These are phyloP conservation scores for Akanthomyces lecanii DNA, from an alignment of 2,329 filamentous ascomycete genomes.

Conservation along the genomic window DNA sequence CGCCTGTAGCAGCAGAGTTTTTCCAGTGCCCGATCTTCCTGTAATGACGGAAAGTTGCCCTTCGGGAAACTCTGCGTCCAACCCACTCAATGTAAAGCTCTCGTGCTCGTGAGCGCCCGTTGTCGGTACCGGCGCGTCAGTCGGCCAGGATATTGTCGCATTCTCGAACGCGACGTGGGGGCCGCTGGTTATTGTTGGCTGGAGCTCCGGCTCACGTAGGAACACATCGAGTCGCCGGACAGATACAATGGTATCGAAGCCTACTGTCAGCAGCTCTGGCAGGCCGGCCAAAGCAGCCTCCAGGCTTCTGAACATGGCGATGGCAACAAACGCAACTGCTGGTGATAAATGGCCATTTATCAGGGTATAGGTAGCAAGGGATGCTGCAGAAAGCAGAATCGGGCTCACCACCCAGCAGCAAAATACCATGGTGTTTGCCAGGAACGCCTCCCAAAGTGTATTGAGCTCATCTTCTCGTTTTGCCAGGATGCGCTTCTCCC, in stretches of 20 bases:
- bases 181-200: constrained; percentile 49
- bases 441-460: constrained; percentile 63
- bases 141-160: constrained; percentile 70
- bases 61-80: constrained; percentile 62
- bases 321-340: constrained; percentile 74
- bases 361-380: constrained; percentile 63
- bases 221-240: constrained; percentile 68
- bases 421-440: constrained; percentile 58
- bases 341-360: constrained; percentile 60
- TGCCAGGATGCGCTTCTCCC: constrained; percentile 65
- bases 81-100: constrained; percentile 59
- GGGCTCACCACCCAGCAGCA: constrained; percentile 72
- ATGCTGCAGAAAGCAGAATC: constrained; percentile 66
- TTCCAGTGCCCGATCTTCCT: constrained; percentile 73
- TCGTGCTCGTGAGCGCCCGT: constrained; percentile 39
- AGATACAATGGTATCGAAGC: constrained; percentile 68
- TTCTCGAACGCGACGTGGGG: constrained; percentile 62
- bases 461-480: constrained; percentile 62
- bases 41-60: constrained; percentile 71
- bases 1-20: constrained; percentile 68
- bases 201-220: constrained; percentile 61
- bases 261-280: constrained; percentile 69
- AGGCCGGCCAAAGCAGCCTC: constrained; percentile 67
- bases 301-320: constrained; percentile 67
- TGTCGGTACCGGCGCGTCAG: constrained; percentile 51